A percentile compares a stretch with the other conserved stretches of the same genome.
Conservation (phyloP, 441 rosid genomes). For the Mallotus japonicus region DNA sequence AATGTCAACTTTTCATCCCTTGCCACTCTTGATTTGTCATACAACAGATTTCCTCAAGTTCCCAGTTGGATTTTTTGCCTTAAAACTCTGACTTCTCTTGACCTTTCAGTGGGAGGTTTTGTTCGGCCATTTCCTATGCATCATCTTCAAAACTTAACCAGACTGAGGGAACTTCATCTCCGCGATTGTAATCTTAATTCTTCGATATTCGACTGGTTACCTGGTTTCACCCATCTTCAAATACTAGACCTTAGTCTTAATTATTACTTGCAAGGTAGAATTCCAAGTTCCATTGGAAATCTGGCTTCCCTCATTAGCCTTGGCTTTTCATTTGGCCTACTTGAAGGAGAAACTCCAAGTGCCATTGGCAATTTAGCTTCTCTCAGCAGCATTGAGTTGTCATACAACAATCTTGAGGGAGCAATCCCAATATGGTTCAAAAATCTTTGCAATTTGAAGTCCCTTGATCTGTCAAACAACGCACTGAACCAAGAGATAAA, state of each 20-base stretch:
- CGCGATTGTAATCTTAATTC: neutral
- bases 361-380: neutral
- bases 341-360: neutral
- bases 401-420: neutral
- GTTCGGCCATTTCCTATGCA: constrained; percentile 1
- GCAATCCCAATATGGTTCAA: neutral
- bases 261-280: too few relatives aligned
- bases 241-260: too few relatives aligned
- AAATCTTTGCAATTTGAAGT: neutral
- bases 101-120: constrained; percentile 2
- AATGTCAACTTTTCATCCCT: neutral
- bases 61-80: constrained; percentile 11
- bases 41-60: neutral
- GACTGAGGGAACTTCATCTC: neutral
- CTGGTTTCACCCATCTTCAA: too few relatives aligned
- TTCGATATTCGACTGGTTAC: too few relatives aligned
- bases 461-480: neutral
- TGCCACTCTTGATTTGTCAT: neutral
- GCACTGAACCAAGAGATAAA: neutral
- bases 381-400: neutral
- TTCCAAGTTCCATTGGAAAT: too few relatives aligned
- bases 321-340: too few relatives aligned
- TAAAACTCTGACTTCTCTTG: constrained; percentile 27
- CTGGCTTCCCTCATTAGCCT: too few relatives aligned
- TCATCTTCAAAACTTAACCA: neutral